Evolutionary conservation across 495 filamentous ascomycete species (phyloP).

Genomic region (Wilcoxina mikolae): DNA sequence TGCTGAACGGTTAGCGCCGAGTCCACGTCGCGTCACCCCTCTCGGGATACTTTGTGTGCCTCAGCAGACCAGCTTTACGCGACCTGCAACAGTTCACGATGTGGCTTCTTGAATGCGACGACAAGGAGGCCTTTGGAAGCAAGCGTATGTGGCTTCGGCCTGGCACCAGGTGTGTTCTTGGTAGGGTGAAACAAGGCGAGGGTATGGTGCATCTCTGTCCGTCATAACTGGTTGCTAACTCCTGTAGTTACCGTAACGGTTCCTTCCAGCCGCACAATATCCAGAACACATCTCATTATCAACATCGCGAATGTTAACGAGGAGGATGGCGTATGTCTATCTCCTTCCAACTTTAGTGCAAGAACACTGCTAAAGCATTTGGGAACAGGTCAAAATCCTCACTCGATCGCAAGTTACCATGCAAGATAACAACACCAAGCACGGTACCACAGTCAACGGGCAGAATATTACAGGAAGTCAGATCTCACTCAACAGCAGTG

Average conservation of each 20-base stretch:
- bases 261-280: slow-evolving; percentile 58
- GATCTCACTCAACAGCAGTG: slow-evolving; percentile 33
- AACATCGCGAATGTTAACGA: slow-evolving; percentile 48
- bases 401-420: slow-evolving; percentile 50
- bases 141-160: slow-evolving; percentile 70
- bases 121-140: slow-evolving; percentile 38
- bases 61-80: too few species aligned
- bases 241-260: slow-evolving; percentile 41
- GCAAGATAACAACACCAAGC: slow-evolving; percentile 58
- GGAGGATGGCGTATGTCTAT: slow-evolving; percentile 50
- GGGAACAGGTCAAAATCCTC: slow-evolving; percentile 40
- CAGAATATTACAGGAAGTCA: slow-evolving; percentile 45
- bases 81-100: slow-evolving; percentile 27
- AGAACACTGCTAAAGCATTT: background rate
- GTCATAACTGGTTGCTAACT: slow-evolving; percentile 11
- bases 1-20: too few species aligned
- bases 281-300: slow-evolving; percentile 76
- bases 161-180: slow-evolving; percentile 67
- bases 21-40: too few species aligned
- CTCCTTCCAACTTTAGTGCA: background rate
- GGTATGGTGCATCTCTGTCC: background rate
- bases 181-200: slow-evolving; percentile 37
- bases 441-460: slow-evolving; percentile 65
- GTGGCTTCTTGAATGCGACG: slow-evolving; percentile 47
- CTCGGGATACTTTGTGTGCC: slow-evolving; percentile 15